phyloP scores from a whole-genome alignment of 2,329 filamentous ascomycete species.

The Aspergillus alliaceus region DNA sequence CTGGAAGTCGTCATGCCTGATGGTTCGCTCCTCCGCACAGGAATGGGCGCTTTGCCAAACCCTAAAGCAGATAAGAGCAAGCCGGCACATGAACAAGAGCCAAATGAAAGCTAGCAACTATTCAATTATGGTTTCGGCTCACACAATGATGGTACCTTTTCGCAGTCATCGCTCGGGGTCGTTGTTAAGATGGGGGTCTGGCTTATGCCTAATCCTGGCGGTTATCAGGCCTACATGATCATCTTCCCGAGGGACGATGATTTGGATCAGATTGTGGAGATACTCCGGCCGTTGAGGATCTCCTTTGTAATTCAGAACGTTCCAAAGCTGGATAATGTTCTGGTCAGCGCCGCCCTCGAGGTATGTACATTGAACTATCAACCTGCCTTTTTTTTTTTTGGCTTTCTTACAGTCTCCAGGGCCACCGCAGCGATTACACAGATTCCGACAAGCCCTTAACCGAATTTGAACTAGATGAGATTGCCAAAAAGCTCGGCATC shows the following conservation, averaged over 20 bases:
- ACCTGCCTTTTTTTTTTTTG: neutral
- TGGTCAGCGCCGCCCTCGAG: conserved; percentile 42
- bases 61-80: neutral
- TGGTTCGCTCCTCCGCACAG: conserved; percentile 47
- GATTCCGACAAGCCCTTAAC: conserved; percentile 32
- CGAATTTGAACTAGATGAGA: conserved; percentile 42
- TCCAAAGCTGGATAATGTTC: conserved; percentile 47
- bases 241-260: conserved; percentile 53
- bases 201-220: conserved; percentile 55
- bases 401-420: neutral
- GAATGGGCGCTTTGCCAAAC: conserved; percentile 44
- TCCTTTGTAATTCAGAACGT: conserved; percentile 49
- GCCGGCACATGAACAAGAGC: neutral
- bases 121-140: conserved; percentile 46
- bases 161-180: conserved; percentile 54
- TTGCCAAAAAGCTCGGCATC: conserved; percentile 43
- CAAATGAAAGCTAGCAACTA: conserved; percentile 43
- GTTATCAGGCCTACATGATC: conserved; percentile 46
- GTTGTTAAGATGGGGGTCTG: conserved; percentile 57
- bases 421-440: conserved; percentile 13
- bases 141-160: conserved; percentile 48
- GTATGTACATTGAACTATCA: neutral
- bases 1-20: too few relatives aligned
- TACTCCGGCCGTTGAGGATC: conserved; percentile 34
- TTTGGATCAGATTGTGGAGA: conserved; percentile 42